phyloP scores from a whole-genome alignment of 176 grass and related monocot species.

The Zoysia japonica region DNA sequence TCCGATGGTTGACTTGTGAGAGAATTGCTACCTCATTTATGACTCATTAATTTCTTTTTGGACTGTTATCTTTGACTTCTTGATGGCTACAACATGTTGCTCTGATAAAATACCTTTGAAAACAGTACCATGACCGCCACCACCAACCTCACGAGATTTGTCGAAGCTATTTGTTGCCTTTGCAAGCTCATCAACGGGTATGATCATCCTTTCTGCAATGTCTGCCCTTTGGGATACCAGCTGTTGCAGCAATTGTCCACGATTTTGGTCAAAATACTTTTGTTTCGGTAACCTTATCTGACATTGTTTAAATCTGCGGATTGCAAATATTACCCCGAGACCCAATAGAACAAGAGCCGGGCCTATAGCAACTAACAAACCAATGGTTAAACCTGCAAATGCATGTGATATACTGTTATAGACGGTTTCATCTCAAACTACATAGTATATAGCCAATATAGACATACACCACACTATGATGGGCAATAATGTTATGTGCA shows the following conservation, averaged over 20 bases:
- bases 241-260: background rate
- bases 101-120: slow-evolving; percentile 12
- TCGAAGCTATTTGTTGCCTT: slow-evolving; percentile 35
- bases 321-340: background rate
- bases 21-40: slow-evolving; percentile 3
- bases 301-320: background rate
- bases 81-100: background rate
- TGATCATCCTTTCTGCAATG: background rate
- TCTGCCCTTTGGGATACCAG: background rate
- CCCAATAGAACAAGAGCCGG: background rate
- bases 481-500: background rate
- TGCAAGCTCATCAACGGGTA: background rate
- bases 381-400: background rate
- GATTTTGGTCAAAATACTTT: slow-evolving; percentile 5
- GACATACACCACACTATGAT: too few species aligned
- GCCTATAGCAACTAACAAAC: background rate
- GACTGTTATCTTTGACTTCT: background rate
- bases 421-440: background rate
- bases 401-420: background rate
- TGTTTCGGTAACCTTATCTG: background rate
- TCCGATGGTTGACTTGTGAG: background rate
- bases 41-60: slow-evolving; percentile 1
- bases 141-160: slow-evolving; percentile 6
- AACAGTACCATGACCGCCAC: background rate
- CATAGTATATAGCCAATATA: too few species aligned